Base-by-base conservation (phyloP, 2,329 filamentous ascomycete genomes). In the Fusarium sp. region DNA sequence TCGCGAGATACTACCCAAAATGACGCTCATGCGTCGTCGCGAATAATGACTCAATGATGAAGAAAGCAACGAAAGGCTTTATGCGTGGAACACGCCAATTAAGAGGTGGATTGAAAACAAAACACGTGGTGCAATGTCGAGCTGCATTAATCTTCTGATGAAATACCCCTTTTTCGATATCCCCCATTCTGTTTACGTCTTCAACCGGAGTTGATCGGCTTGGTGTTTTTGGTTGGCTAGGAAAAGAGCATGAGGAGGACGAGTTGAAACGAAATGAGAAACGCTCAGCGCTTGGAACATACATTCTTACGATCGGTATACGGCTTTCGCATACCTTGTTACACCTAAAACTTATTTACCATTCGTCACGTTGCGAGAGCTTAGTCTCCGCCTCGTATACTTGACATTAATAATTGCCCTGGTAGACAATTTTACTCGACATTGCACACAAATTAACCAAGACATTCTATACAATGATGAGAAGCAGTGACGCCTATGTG, bases 11-110 rank as follows among this genome's bases (percentile, higher is more conserved):
- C 57, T 56, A 36, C 38, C 24, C 39, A 47, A 66, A 68, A 71
- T 45, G 69, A 55, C 36, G 68, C 65, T 49, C 66, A 75, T 76
- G 75, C 77, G 75, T 79, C 79, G 69, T 76, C 78, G 81, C 77
- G 79, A 80, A 78, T 80, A 70, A 83, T 75, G 81, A 83, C 78
- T 79, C 80, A 63, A 78, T 66, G 75, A 78, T 70, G 67, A 72
- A 74, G 73, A 74, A 69, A 69, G 70, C 45, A 65, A 71, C 49
- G 47, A 69, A 61, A 71, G 65, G 73, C 56, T 63, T 58, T 47
- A 62, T 61, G 58, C 12, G 47, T 57, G 63, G 54, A 63, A 64
- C 39, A 48, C 42, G 66, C 62, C 57, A 55, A 59, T 31, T 44
- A 57, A 56, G 69, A 68, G 48, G 57, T 44, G 42, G 35, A 56